Conservation (phyloP, 495 filamentous ascomycete species). For the Aspergillus heteromorphus region DNA sequence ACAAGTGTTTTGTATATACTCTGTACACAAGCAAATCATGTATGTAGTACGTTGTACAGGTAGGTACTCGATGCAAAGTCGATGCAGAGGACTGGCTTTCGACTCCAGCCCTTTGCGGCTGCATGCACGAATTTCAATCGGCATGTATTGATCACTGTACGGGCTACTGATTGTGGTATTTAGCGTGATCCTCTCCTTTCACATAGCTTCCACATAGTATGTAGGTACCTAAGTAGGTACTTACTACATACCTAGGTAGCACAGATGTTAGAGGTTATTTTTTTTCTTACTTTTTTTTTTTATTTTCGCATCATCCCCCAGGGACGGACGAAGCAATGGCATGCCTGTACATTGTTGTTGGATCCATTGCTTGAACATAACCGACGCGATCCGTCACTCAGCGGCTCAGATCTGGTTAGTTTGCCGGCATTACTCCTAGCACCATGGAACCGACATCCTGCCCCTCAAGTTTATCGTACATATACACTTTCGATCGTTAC, state of each 20-base stretch:
- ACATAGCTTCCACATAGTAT: background rate
- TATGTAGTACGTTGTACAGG: background rate
- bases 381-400: slow-evolving; percentile 6
- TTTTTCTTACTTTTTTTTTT: no score
- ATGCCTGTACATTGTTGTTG: background rate
- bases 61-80: background rate
- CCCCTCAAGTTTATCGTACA: slow-evolving; percentile 12
- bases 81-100: slow-evolving; percentile 7
- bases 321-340: slow-evolving; percentile 1
- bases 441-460: background rate
- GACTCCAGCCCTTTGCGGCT: slow-evolving; percentile 23
- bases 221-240: background rate
- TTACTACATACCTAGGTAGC: background rate
- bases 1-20: no score
- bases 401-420: background rate
- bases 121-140: slow-evolving; percentile 16
- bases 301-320: background rate
- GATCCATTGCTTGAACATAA: background rate
- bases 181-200: background rate
- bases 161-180: background rate
- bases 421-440: background rate
- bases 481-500: slow-evolving; percentile 7
- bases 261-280: no score
- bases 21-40: no score
- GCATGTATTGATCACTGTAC: slow-evolving; percentile 5